Evolutionary conservation across 169 alveolate genomes (phyloP).

Genomic region (Perkinsus chesapeaki): DNA sequence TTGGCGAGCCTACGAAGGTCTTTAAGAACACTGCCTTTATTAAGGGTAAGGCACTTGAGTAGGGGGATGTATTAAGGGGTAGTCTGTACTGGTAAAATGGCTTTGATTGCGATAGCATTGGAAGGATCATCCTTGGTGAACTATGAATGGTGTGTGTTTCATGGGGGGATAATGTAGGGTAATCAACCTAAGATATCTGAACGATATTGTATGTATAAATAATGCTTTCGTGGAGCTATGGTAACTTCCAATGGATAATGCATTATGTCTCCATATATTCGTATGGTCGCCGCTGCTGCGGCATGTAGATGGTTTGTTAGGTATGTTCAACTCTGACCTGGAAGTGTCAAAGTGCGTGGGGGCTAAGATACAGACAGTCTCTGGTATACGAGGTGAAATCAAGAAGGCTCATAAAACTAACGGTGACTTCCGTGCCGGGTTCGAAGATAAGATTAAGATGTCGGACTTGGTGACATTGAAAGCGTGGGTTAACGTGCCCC

Average conservation of each 20-base stretch:
- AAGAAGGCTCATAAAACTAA: conserved; percentile 87
- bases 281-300: too few species aligned
- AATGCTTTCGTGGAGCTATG: too few species aligned
- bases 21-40: conserved; percentile 95
- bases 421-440: conserved; percentile 95
- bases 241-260: too few species aligned
- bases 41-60: conserved; percentile 47
- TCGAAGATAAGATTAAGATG: conserved; percentile 92
- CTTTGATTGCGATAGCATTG: too few species aligned
- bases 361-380: conserved; percentile 93
- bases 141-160: too few species aligned
- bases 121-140: too few species aligned
- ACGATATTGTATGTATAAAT: too few species aligned
- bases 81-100: too few species aligned
- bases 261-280: too few species aligned
- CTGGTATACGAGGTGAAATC: conserved; percentile 97
- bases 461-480: conserved; percentile 94
- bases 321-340: conserved; percentile 94
- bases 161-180: too few species aligned
- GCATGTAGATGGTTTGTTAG: background rate
- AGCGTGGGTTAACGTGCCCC: conserved; percentile 78
- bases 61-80: too few species aligned
- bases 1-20: conserved; percentile 94
- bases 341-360: conserved; percentile 95
- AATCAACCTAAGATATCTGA: too few species aligned